A percentile compares a stretch with the other conserved stretches of the same genome.
Evolutionary conservation across 768 basidiomycete species (phyloP).

Genomic region (Xerocomellus amylosporus): DNA sequence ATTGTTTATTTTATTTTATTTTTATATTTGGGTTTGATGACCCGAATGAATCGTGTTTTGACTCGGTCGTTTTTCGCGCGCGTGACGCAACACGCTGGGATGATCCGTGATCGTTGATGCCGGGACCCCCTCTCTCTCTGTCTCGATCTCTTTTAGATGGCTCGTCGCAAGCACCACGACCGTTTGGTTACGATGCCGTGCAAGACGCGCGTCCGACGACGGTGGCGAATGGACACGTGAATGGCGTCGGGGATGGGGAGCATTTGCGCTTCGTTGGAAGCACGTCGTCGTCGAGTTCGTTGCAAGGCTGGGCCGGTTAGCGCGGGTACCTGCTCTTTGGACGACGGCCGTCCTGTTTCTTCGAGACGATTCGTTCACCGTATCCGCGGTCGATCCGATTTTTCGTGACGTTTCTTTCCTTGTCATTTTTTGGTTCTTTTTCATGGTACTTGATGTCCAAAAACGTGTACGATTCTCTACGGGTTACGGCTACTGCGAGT

Average conservation of each 20-base stretch:
- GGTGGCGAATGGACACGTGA: not conserved
- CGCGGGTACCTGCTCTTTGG: too few relatives aligned
- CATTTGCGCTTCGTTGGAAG: constrained; percentile 15
- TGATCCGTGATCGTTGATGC: constrained; percentile 9
- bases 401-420: too few relatives aligned
- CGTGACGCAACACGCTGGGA: not conserved
- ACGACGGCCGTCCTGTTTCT: too few relatives aligned
- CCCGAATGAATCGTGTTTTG: not conserved
- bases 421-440: not conserved
- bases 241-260: constrained; percentile 6
- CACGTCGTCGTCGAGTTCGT: constrained; percentile 26
- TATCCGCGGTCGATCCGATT: too few relatives aligned
- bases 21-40: constrained; percentile 1
- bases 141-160: not conserved
- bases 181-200: constrained; percentile 10
- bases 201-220: constrained; percentile 8
- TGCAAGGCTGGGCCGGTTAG: constrained; percentile 32
- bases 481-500: not conserved
- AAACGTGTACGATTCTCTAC: constrained; percentile 6
- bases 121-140: not conserved
- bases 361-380: too few relatives aligned
- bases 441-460: too few relatives aligned
- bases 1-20: not conserved
- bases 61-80: not conserved
- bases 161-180: constrained; percentile 8